Evolutionary conservation across 306 rosid genomes (phyloP), one percentile per base, ranked within the genome.

Genomic region (Quercus parvula): DNA sequence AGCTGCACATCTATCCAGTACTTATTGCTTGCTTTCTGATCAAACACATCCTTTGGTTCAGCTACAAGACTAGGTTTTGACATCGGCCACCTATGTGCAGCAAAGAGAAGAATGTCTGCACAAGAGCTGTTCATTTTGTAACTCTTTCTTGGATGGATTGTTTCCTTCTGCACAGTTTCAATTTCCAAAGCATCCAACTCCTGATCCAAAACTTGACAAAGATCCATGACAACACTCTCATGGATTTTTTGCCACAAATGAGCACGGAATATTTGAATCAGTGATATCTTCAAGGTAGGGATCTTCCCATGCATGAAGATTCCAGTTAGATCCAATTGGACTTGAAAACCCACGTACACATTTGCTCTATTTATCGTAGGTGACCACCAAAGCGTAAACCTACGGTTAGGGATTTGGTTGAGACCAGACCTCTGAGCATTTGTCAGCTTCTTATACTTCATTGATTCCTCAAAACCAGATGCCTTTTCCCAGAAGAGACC

Each of bases 311-410:
- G 99, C 99, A 96, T 96, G 90, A 96, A 96, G 72, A 96, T 96
- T 79, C 99, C 99, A 71, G 99, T 96, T 44, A 96, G 88, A 87
- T 96, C 99, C 58, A 96, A 87, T 81, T 96, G 99, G 92, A 96
- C 99, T 87, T 96, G 99, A 84, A 96, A 96, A 81, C 99, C 99
- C 55, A 96, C 99, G 62, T 96, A 96, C 55, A 96, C 99, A 85
- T 96, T 96, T 83, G 99, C 99, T 67, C 99, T 90, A 78, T 96
- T 96, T 64, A 96, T 96, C 19, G 99, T 96, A 46, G 99, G 99
- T 15, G 99, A 96, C 99, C 99, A 96, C 99, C 99, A 96, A n/a
- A 96, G 98, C 24, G 99, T 96, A 81, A 96, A 96, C 76, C 99
- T 93, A 87, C 98, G 99, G 73, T 96, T 96, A 35, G 99, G 99